Conservation (phyloP, 202 grass and related monocot genomes). For the Setaria italica region DNA sequence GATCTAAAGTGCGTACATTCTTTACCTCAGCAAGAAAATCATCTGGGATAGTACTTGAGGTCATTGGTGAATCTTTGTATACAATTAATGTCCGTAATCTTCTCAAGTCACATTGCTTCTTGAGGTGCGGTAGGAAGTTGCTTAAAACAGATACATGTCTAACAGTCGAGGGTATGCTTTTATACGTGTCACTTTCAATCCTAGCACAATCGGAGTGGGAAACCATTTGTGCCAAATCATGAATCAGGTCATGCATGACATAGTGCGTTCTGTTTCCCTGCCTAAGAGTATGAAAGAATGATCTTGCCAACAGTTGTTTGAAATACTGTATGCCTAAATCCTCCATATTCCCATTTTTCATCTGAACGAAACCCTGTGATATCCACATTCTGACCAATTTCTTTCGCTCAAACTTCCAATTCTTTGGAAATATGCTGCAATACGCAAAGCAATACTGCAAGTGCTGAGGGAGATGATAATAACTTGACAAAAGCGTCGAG, state of each 20-base stretch:
- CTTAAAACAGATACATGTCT: slow-evolving; percentile 55
- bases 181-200: slow-evolving; percentile 31
- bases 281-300: slow-evolving; percentile 53
- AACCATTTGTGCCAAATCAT: slow-evolving; percentile 56
- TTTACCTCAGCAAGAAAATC: slow-evolving; percentile 43
- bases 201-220: slow-evolving; percentile 54
- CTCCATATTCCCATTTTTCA: slow-evolving; percentile 20
- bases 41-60: slow-evolving; percentile 18
- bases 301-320: slow-evolving; percentile 52
- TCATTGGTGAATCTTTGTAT: slow-evolving; percentile 31
- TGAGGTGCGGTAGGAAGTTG: slow-evolving; percentile 31
- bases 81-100: slow-evolving; percentile 55
- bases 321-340: slow-evolving; percentile 54
- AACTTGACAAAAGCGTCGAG: slow-evolving; percentile 36
- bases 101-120: slow-evolving; percentile 42
- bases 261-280: slow-evolving; percentile 38
- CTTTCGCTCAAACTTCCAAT: slow-evolving; percentile 46
- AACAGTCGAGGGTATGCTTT: slow-evolving; percentile 33
- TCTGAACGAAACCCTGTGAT: slow-evolving; percentile 47
- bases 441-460: slow-evolving; percentile 56
- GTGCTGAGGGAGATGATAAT: slow-evolving; percentile 46
- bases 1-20: slow-evolving; percentile 44
- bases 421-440: slow-evolving; percentile 68
- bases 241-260: slow-evolving; percentile 66
- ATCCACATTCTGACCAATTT: slow-evolving; percentile 59